Conservation (phyloP, 2,329 filamentous ascomycete species). For the Cladophialophora chaetospira region DNA sequence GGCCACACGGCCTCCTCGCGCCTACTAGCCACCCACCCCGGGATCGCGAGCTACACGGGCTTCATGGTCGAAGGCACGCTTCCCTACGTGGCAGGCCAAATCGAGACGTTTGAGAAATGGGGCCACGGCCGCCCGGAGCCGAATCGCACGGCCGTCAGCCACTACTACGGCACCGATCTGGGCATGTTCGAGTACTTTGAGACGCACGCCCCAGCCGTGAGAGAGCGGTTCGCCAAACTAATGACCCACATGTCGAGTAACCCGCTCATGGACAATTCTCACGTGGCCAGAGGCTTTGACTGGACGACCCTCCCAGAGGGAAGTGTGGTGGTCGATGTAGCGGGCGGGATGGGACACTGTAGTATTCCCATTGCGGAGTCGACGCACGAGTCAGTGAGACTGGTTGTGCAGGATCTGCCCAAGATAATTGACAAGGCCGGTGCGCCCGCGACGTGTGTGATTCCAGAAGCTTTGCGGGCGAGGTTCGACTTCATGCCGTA, state of each 20-base stretch:
- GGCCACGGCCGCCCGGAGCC: conserved; percentile 28
- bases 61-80: conserved; percentile 22
- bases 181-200: conserved; percentile 38
- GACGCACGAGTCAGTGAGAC: conserved; percentile 10
- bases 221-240: conserved; percentile 18
- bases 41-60: conserved; percentile 18
- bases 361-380: conserved; percentile 22
- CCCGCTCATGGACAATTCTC: conserved; percentile 21
- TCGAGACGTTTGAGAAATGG: conserved; percentile 35
- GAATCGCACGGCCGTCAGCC: conserved; percentile 34
- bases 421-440: conserved; percentile 20
- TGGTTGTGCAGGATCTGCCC: conserved; percentile 32
- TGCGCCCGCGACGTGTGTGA: conserved; percentile 20
- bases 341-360: conserved; percentile 28
- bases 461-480: conserved; percentile 11
- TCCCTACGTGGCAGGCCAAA: conserved; percentile 27
- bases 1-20: conserved; percentile 28
- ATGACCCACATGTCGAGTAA: conserved; percentile 25
- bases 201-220: conserved; percentile 2
- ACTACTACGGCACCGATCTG: conserved; percentile 36
- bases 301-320: conserved; percentile 41
- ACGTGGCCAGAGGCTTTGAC: conserved; percentile 19
- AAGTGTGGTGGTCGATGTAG: conserved; percentile 56
- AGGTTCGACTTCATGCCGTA: conserved; percentile 32
- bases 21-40: conserved; percentile 20